Percentiles rank a stretch among this genome's conserved stretches.
Conservation (phyloP, 192 early-diverging fungal species). For the Linderina pennispora region DNA sequence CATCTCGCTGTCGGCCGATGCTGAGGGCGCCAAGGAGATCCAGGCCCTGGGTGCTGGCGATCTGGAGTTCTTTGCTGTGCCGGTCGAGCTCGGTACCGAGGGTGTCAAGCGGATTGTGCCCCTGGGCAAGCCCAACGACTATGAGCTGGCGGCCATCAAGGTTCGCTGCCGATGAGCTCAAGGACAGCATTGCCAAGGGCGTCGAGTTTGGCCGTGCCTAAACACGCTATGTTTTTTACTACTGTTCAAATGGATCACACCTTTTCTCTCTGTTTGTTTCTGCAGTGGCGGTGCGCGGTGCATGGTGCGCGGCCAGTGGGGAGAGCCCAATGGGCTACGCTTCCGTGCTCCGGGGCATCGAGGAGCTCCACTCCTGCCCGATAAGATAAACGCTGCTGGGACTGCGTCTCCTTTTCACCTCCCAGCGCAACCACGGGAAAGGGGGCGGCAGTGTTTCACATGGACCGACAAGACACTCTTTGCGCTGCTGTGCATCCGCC, state of each 20-base stretch:
- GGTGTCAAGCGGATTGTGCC: constrained; percentile 87
- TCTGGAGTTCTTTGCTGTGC: constrained; percentile 66
- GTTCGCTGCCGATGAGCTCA: constrained; percentile 76
- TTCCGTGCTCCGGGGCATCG: too few relatives aligned
- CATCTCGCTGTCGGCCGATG: constrained; percentile 46
- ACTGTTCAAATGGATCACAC: neutral
- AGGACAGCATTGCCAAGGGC: constrained; percentile 86
- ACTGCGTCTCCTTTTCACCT: too few relatives aligned
- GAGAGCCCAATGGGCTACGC: too few relatives aligned
- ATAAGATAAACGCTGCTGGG: too few relatives aligned
- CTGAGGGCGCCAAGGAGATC: constrained; percentile 42
- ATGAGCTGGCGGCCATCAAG: constrained; percentile 74
- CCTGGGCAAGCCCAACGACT: constrained; percentile 56
- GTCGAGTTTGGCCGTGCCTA: constrained; percentile 76
- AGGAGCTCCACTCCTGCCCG: too few relatives aligned
- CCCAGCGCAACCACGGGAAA: too few relatives aligned
- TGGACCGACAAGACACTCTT: too few relatives aligned
- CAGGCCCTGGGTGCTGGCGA: constrained; percentile 48
- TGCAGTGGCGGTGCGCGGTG: too few relatives aligned
- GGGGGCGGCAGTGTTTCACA: too few relatives aligned
- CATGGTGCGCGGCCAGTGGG: too few relatives aligned
- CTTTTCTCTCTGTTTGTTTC: constrained; percentile 2
- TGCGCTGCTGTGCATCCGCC: too few relatives aligned
- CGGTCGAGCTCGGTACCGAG: constrained; percentile 62
- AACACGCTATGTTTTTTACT: too few relatives aligned